Conservation (phyloP, 129 eudicot genomes). For the Chrysanthemum lavandulifolium region DNA sequence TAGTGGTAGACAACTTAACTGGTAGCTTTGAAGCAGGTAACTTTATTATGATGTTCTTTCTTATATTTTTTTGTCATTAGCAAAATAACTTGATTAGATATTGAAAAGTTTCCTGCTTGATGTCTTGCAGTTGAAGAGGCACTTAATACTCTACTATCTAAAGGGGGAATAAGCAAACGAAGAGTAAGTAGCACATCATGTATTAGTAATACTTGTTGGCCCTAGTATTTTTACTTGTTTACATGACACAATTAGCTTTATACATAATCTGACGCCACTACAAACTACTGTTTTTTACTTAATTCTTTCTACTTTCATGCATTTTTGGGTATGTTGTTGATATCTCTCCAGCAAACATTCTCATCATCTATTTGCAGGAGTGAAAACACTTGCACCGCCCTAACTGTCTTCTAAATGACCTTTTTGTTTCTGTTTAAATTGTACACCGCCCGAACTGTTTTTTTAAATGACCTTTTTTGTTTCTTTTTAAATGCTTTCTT, state of each 20-base stretch:
- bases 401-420: too few relatives aligned
- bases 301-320: neutral
- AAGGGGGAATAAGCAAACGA: constrained; percentile 92
- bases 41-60: neutral
- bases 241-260: constrained; percentile 2
- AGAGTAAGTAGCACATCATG: constrained; percentile 52
- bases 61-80: neutral
- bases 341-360: too few relatives aligned
- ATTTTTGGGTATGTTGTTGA: neutral
- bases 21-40: constrained; percentile 83
- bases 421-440: too few relatives aligned
- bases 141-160: constrained; percentile 75
- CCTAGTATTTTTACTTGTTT: constrained; percentile 11
- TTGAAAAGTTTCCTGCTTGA: constrained; percentile 12
- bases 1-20: constrained; percentile 41
- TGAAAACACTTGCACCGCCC: too few relatives aligned
- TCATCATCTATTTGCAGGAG: too few relatives aligned
- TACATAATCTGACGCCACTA: neutral
- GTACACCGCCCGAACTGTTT: too few relatives aligned
- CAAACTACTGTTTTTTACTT: neutral
- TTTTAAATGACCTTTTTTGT: too few relatives aligned
- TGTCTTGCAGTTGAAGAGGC: constrained; percentile 80
- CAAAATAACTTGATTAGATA: constrained; percentile 1
- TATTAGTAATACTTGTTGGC: neutral
- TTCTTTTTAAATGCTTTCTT: too few relatives aligned